Evolutionary conservation across 345 rosid genomes (phyloP), one percentile per base, ranked within the genome.

Genomic region (Turritis glabra): DNA sequence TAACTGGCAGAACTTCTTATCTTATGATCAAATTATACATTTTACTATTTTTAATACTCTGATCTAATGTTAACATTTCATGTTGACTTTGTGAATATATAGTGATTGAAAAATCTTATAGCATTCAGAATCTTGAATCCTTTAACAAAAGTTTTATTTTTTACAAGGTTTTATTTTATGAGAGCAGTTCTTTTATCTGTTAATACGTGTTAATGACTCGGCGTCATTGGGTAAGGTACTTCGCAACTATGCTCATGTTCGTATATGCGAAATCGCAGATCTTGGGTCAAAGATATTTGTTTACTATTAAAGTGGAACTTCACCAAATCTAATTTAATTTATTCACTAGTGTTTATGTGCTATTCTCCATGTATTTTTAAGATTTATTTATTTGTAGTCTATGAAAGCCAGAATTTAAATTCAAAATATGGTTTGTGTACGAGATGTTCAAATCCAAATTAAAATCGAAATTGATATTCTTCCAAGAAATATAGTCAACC

Each of bases 221-320:
- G 17, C 46, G 11, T 57, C 18, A 58, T 27, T 23, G 67, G 22
- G 57, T 47, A 57, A 59, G 59, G 51, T 26, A 48, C 29, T 11
- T 60, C 21, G n/a, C 59, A 53, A 60, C 56, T 44, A 57, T 44
- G 60, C 48, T 60, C 67, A 48, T 60, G 68, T 37, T 61, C 21
- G 18, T 61, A 15, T 59, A 29, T 11, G 61, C 21, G 61, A 26
- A 64, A 72, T n/a, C 41, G 32, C 25, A 3, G 53, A 51, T 61
- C 32, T 61, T 29, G 30, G 43, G 59, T 61, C 68, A 61, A 53
- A 51, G 22, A 65, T 30, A 19, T 8, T 46, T 29, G 8, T 29
- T 46, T 64, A 64, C 4, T 30, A 17, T 46, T 4, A 46, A 47
- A 25, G 69, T 72, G 69, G 69, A 52, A 38, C 14, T 35, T 52